Evolutionary conservation across 2,329 filamentous ascomycete genomes (phyloP).

Genomic region (Pseudocercospora fijiensis): DNA sequence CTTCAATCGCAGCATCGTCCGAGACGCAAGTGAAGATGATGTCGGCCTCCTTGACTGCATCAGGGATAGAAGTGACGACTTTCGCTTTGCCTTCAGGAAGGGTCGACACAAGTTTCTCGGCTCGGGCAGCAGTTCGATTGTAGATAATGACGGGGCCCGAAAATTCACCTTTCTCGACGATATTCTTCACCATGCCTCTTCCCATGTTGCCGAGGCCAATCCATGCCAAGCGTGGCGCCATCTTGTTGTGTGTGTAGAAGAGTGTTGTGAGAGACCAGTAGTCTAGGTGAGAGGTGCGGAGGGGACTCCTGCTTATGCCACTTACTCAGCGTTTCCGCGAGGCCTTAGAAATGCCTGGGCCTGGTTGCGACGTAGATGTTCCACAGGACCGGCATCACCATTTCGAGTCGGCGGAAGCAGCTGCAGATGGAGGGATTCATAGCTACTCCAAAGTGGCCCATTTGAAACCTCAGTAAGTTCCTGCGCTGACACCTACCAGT

Average conservation of each 20-base stretch:
- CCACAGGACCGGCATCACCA: not conserved
- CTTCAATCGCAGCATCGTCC: constrained; percentile 71
- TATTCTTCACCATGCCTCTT: constrained; percentile 78
- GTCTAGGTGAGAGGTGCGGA: not conserved
- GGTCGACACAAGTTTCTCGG: constrained; percentile 61
- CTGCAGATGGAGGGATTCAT: not conserved
- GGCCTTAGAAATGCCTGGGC: too few relatives aligned
- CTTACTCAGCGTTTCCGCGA: not conserved
- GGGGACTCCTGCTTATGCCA: not conserved
- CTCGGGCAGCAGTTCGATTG: constrained; percentile 71
- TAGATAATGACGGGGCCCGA: constrained; percentile 71
- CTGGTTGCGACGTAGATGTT: not conserved
- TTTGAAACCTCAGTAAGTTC: not conserved
- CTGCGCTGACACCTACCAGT: not conserved
- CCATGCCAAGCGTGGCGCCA: constrained; percentile 59
- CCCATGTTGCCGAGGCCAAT: constrained; percentile 89
- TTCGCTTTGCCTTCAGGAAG: constrained; percentile 63
- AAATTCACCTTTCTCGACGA: constrained; percentile 73
- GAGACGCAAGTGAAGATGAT: constrained; percentile 81
- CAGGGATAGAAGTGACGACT: constrained; percentile 63
- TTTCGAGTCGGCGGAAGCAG: not conserved
- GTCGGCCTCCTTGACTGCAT: constrained; percentile 66
- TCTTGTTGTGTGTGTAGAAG: constrained; percentile 8
- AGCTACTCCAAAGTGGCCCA: not conserved
- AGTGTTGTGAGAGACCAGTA: not conserved